Evolutionary conservation across 2,329 filamentous ascomycete species (phyloP), one percentile per base, ranked within the genome.

Genomic region (Dothidotthia symphoricarpi): DNA sequence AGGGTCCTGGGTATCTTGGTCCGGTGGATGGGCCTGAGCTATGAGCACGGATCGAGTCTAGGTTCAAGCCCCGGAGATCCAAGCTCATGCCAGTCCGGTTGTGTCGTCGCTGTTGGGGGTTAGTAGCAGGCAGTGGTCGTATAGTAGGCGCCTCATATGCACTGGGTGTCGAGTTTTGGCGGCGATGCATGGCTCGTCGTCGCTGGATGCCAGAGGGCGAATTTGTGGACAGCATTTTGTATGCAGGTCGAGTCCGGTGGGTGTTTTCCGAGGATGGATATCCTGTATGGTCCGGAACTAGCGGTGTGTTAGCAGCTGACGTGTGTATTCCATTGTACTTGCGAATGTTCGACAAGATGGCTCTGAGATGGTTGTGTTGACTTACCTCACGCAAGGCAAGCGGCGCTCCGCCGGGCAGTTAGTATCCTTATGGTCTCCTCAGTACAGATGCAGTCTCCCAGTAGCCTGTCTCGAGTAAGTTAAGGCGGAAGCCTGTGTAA

Each of bases 31-130:
- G 47, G 44, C 41, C 55, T 43, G 49, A 54, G 41, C 41, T 52
- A 28, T 58, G 39, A 31, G 52, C 49, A 45, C 53, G 47, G 33
- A 59, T 42, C 35, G 58, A 37, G 38, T 76, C 70, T 64, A 65
- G 72, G 75, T 69, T 78, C 77, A 69, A 76, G 75, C 70, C 81
- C 80, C 62, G 52, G 37, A 85, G 71, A 49, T 94, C 88, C 59
- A 94, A 76, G 72, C 86, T 93, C 72, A 90, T 81, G 62, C 89
- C 90, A 67, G 88, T 80, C 70, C 88, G 83, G 71, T 94, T 87
- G 66, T 60, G 59, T 56, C 61, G 59, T 55, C 51, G 54, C 66
- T 73, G 74, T 67, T 70, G 67, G 58, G 72, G 74, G 69, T 79
- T 76, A 22, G 19, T 22, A 61, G 71, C 69, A 66, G 83, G 79